Base-by-base conservation (phyloP, 2,329 filamentous ascomycete species). In the Neonectria magnoliae region DNA sequence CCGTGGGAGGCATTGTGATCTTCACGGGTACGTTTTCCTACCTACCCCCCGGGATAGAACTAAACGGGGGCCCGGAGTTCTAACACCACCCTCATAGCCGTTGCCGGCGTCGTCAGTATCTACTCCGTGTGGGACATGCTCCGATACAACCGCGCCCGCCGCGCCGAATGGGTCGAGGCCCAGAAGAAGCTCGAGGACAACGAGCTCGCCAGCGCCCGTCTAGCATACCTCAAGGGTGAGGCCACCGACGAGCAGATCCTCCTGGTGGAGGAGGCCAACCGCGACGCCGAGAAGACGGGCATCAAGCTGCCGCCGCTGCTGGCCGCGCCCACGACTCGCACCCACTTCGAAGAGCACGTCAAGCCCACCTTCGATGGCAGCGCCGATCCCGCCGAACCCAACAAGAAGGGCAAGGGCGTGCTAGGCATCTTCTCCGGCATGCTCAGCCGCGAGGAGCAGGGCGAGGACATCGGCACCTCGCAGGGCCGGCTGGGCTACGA, bases 121-220 rank as follows among this genome's bases (percentile, higher is more conserved):
- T 89, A 88, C 80, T 87, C 87, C 38, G 84, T 87, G 18, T 84
- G 82, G 80, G 87, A 89, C 77, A 89, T 89, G 87, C 81, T 88
- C 65, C 80, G 82, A 58, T 85, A 86, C 77, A 89, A 89, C 81
- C 84, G 84, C 72, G 84, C 85, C 78, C 86, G 87, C 72, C 86
- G 86, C 73, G 79, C 78, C 73, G 87, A 89, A 76, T 89, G 88
- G 81, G 74, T 85, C 72, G 83, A 85, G 63, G 81, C 85, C 59
- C 86, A 88, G 73, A 82, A 82, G 76, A 79, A 82, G 65, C 79
- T 88, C 74, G 82, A 84, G 56, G 82, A 81, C 71, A 85, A 88
- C 78, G 81, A 82, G 68, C 83, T 89, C 60, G 83, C 85, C 68
- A 82, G 83, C 66, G 87, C 87, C 55, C 86, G 87, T 31, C 79